phyloP scores from a whole-genome alignment of 306 rosid genomes.

The Prunus mume region DNA sequence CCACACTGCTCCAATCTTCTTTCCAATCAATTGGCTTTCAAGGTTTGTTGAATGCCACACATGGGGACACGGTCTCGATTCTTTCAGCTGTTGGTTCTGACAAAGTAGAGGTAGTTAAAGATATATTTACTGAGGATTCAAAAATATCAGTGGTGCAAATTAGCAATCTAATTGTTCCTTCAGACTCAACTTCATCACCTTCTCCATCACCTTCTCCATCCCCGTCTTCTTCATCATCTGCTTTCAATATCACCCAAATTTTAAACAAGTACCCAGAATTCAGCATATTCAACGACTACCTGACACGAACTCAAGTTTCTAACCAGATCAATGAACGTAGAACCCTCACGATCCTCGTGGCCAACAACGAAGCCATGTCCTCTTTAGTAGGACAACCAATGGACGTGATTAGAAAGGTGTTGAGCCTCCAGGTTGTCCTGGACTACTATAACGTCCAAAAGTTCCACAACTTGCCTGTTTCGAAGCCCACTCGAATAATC shows the following conservation, averaged over 20 bases:
- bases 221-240: not conserved
- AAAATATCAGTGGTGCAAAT: not conserved
- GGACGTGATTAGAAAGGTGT: conserved; percentile 12
- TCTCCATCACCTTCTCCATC: no score
- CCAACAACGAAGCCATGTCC: conserved; percentile 31
- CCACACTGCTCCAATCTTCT: not conserved
- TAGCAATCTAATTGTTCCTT: not conserved
- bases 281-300: conserved; percentile 18
- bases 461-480: conserved; percentile 7
- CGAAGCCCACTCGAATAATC: not conserved
- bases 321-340: conserved; percentile 10
- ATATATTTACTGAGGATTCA: not conserved
- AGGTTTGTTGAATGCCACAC: not conserved
- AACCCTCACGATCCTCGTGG: conserved; percentile 29
- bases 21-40: not conserved
- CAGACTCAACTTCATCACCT: not conserved
- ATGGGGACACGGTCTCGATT: not conserved
- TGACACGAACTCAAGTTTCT: not conserved
- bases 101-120: not conserved
- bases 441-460: conserved; percentile 24
- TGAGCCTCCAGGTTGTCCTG: conserved; percentile 41
- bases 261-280: not conserved
- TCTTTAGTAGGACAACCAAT: conserved; percentile 32
- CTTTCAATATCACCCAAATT: not conserved
- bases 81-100: not conserved